Conservation (phyloP, 495 filamentous ascomycete species). For the Trichoderma orchidacearum region DNA sequence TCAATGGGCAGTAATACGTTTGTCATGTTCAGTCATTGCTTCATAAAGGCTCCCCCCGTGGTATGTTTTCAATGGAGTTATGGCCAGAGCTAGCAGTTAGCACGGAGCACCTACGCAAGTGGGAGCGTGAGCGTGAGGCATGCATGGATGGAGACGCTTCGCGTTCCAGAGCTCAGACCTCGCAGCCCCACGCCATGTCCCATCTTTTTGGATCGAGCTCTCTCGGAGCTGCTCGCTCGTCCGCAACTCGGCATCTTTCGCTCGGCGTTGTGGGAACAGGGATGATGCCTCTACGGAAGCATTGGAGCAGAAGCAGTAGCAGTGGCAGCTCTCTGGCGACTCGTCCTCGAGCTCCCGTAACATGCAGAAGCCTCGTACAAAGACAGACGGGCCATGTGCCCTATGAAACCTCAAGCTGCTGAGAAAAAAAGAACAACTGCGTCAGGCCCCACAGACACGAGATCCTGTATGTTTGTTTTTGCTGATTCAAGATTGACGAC, state of each 20-base stretch:
- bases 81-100: not conserved
- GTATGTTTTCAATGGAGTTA: no score
- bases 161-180: not conserved
- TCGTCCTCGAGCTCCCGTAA: no score
- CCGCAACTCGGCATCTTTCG: not conserved
- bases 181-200: not conserved
- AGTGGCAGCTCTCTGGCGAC: no score
- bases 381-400: no score
- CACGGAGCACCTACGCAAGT: not conserved
- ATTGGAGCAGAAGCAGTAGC: no score
- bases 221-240: not conserved
- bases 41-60: not conserved
- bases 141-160: no score
- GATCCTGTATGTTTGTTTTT: not conserved
- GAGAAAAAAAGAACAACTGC: not conserved
- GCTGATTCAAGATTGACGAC: not conserved
- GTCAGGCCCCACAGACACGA: not conserved
- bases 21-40: not conserved
- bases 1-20: not conserved
- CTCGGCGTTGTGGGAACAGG: not conserved
- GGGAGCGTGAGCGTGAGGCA: not conserved
- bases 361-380: no score
- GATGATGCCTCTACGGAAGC: no score
- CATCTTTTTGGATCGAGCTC: not conserved
- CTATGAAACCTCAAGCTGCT: no score